phyloP scores from a whole-genome alignment of 768 basidiomycete genomes.

The Russula brevipes region DNA sequence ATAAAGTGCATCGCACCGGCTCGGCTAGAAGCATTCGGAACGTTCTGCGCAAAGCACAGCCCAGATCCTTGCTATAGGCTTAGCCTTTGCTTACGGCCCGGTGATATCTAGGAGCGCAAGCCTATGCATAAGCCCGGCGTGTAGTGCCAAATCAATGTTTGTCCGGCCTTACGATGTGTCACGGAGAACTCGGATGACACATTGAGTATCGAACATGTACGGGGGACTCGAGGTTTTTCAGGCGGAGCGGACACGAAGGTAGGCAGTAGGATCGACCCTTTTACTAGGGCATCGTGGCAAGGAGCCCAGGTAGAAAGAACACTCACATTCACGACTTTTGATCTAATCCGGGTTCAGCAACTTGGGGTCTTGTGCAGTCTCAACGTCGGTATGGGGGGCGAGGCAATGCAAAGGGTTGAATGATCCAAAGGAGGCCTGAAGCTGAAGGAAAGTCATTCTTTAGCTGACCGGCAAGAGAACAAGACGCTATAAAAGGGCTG shows the following conservation, averaged over 20 bases:
- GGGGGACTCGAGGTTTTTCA: conserved; percentile 38
- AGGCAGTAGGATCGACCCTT: conserved; percentile 59
- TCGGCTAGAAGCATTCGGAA: conserved; percentile 42
- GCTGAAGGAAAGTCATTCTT: not conserved
- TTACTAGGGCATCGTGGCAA: conserved; percentile 70
- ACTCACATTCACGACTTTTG: conserved; percentile 16
- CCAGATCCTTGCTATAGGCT: conserved; percentile 41
- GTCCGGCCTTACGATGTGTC: conserved; percentile 73
- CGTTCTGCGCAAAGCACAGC: conserved; percentile 23
- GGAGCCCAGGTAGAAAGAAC: not conserved
- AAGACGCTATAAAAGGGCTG: not conserved
- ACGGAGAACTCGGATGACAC: conserved; percentile 44
- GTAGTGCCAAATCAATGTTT: conserved; percentile 39
- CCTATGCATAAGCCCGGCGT: conserved; percentile 47
- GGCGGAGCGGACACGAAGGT: conserved; percentile 26
- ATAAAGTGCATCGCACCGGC: conserved; percentile 29
- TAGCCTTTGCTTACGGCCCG: conserved; percentile 64
- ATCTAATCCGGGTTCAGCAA: not conserved
- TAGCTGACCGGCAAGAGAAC: not conserved
- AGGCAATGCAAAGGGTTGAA: not conserved
- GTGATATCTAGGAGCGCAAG: conserved; percentile 45
- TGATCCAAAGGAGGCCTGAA: not conserved
- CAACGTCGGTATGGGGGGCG: not conserved
- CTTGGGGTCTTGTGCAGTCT: not conserved
- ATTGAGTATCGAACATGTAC: conserved; percentile 55